Percentiles rank a stretch among this genome's conserved stretches.
Evolutionary conservation across 257 asterid species (phyloP).

Genomic region (Solanum chiquidenum): DNA sequence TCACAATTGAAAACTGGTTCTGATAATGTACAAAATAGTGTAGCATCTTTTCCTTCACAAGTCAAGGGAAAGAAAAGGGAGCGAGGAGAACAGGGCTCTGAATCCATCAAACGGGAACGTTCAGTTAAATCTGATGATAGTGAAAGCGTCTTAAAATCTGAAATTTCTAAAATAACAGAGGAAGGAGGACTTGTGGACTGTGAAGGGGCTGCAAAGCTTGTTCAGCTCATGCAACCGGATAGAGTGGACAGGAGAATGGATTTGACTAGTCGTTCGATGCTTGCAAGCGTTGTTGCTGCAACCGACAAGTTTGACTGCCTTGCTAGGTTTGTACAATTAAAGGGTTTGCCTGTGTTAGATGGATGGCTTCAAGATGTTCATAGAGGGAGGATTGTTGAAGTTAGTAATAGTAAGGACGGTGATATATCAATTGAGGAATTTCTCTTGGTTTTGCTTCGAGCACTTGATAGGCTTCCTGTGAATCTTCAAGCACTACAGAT

Average conservation of each 20-base stretch:
- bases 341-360: slow-evolving; percentile 44
- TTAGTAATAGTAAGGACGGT: slow-evolving; percentile 26
- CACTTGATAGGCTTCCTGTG: slow-evolving; percentile 50
- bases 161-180: slow-evolving; percentile 27
- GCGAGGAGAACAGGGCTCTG: slow-evolving; percentile 23
- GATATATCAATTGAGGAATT: slow-evolving; percentile 41
- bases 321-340: slow-evolving; percentile 35
- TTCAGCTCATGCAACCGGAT: slow-evolving; percentile 33
- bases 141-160: slow-evolving; percentile 20
- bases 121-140: slow-evolving; percentile 22
- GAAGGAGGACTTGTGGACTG: slow-evolving; percentile 26
- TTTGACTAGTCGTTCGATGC: slow-evolving; percentile 25
- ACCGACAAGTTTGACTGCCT: slow-evolving; percentile 48
- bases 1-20: slow-evolving; percentile 23
- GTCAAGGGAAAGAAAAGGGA: slow-evolving; percentile 45
- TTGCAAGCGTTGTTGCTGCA: slow-evolving; percentile 41
- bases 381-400: slow-evolving; percentile 26
- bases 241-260: slow-evolving; percentile 26
- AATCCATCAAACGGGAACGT: slow-evolving; percentile 22
- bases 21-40: slow-evolving; percentile 20
- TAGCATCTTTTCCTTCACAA: slow-evolving; percentile 17
- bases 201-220: slow-evolving; percentile 36
- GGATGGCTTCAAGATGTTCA: slow-evolving; percentile 53
- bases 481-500: slow-evolving; percentile 43
- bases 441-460: slow-evolving; percentile 44